Base-by-base conservation (phyloP, 202 grass and related monocot species). In the Carex sylvatica region DNA sequence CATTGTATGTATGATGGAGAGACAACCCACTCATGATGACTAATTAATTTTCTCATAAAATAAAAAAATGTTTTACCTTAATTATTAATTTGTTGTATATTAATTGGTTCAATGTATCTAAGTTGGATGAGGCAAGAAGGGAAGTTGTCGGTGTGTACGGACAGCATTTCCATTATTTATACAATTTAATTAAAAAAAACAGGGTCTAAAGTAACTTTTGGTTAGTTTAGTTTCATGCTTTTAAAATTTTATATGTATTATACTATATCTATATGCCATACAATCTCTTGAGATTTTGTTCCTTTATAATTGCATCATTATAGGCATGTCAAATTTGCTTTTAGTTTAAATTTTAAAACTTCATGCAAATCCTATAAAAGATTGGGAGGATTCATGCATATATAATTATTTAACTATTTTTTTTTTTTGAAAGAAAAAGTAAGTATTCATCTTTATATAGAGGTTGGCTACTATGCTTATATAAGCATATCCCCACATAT, bases 1-100 rank as follows among this genome's bases (percentile, higher is more conserved):
- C 74, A 77, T 59, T 77, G 74, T 77, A 77, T 77, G 74, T 77
- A 77, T 59, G 28, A 59, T 11, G 52, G 51, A 59, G 26, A 49
- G 22, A 51, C 70, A 77, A 36, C 12, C 73, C 6, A 59, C 23
- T 36, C 28, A 11, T 56, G 47, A 77, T 77, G 16, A 76, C 14
- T 76, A 54, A 54, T 30, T 61, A 19, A 23, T 62, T 62, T 75
- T 30, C 4, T 56, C 16, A n/a, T 33, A 55, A 77, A 77, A 38
- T 38, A 38, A 59, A n/a, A 77, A 59, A 35, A 77, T 20, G 6
- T n/a, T n/a, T 75, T 33, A 24, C 19, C 46, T 77, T 36, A 75
- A 36, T 36, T 36, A 46, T 46, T 46, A 46, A 10, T 46, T 36
- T 59, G 58, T 16, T 59, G 16, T 38, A 18, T 46, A 10, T 40